phyloP scores from a whole-genome alignment of 805 yeast genomes.

The Millerozyma miso region DNA sequence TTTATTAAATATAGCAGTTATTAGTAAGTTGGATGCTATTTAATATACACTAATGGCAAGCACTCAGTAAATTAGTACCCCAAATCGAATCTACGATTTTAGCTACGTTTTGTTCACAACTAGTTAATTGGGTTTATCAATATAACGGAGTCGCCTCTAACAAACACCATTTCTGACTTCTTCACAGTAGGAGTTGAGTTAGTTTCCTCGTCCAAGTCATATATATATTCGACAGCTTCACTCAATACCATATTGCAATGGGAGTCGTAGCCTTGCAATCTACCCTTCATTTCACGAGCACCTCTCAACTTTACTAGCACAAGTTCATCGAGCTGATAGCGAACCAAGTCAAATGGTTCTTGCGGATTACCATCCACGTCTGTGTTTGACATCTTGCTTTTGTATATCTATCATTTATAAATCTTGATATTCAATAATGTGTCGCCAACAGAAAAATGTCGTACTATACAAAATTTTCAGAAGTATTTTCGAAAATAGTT shows the following conservation, averaged over 20 bases:
- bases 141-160: constrained; percentile 97
- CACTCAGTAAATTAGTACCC: neutral
- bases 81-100: neutral
- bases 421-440: neutral
- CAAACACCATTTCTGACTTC: constrained; percentile 83
- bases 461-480: constrained; percentile 5
- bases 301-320: constrained; percentile 90
- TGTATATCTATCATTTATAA: neutral
- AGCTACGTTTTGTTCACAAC: constrained; percentile 2
- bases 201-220: constrained; percentile 34
- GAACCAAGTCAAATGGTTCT: constrained; percentile 89
- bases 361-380: constrained; percentile 31
- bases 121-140: constrained; percentile 52
- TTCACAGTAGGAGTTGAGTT: constrained; percentile 47
- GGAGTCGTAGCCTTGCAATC: constrained; percentile 89
- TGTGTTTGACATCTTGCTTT: constrained; percentile 25
- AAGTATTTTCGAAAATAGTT: no score
- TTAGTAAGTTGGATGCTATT: neutral
- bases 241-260: constrained; percentile 96
- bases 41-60: constrained; percentile 1
- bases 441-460: constrained; percentile 4
- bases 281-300: constrained; percentile 87
- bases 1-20: neutral
- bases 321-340: constrained; percentile 79
- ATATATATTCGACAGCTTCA: constrained; percentile 84